A percentile compares a stretch with the other conserved stretches of the same genome.
Evolutionary conservation across 305 asterid species (phyloP).

Genomic region (Lippia alba): DNA sequence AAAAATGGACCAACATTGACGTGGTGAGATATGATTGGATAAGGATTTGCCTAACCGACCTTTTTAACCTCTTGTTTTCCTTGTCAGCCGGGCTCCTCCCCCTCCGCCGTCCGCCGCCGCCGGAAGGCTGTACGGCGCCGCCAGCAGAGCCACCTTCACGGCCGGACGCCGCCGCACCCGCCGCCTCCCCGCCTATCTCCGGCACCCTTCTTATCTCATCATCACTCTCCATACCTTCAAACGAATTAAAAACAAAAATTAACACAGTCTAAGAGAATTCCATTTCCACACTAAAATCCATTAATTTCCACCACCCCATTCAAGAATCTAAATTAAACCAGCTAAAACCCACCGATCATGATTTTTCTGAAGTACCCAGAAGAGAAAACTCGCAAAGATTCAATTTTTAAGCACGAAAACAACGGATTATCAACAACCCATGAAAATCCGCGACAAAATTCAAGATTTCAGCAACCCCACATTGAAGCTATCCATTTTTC

Average conservation of each 20-base stretch:
- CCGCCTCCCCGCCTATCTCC: constrained; percentile 76
- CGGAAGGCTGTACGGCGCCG: constrained; percentile 63
- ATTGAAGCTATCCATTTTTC: neutral
- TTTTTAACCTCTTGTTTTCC: constrained; percentile 89
- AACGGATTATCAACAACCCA: neutral
- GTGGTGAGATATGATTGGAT: constrained; percentile 44
- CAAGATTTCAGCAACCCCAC: too few relatives aligned
- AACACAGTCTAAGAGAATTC: too few relatives aligned
- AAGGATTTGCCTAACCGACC: constrained; percentile 47
- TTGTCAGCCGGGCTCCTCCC: constrained; percentile 92
- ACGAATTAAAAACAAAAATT: neutral
- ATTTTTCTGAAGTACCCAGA: neutral
- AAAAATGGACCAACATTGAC: constrained; percentile 29
- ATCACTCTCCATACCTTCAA: constrained; percentile 90
- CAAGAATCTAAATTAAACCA: too few relatives aligned
- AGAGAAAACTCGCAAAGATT: neutral
- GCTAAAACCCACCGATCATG: neutral
- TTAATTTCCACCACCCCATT: too few relatives aligned
- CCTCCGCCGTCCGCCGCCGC: constrained; percentile 67
- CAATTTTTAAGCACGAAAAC: neutral
- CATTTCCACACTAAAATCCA: neutral
- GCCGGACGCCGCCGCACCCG: constrained; percentile 57
- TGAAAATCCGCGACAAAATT: too few relatives aligned
- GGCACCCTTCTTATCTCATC: constrained; percentile 98
- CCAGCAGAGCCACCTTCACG: constrained; percentile 51